Evolutionary conservation across 768 basidiomycete species (phyloP), one percentile per base, ranked within the genome.

Genomic region (Kwoniella bestiolae): DNA sequence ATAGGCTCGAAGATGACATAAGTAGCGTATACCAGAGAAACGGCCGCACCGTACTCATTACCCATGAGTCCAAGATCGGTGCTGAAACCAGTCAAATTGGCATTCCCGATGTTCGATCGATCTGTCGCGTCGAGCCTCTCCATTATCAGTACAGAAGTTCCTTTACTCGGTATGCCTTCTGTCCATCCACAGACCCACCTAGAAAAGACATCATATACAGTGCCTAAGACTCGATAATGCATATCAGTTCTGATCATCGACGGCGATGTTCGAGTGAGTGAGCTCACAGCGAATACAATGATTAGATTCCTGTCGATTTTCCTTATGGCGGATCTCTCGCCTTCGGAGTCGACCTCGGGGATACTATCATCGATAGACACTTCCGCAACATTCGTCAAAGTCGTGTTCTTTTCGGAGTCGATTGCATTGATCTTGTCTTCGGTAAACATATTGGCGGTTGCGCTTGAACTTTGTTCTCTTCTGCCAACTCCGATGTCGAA

Each of bases 11-110:
- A 59, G 41, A 47, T 47, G 12, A 59, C 57, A 34, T 58, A 67
- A 89, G 32, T 85, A 78, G 2, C 88, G 85, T 9, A 92, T 81
- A 8, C 88, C 87, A 80, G 89, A 89, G 34, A 91, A 82, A 51
- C 89, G 85, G 49, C 46, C 9, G 49, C 50, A 23, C 49, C 58
- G 51, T 52, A 60, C 47, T 60, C 56, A 52, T 66, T 66, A 7
- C 58, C 50, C 31, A 41, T 45, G 29, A 66, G 49, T 28, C 65
- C 57, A 25, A 65, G 50, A 52, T 62, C 60, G 26, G 50, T 49
- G 14, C 28, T 44, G 47, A 62, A 53, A 1, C 31, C 38, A 32
- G 47, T 62, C 60, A 62, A 16, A 23, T 44, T 51, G 26, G 56
- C 56, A 44, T 57, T 57, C 11, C 56, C 56, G 56, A 57, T 57